Percentiles rank a stretch among this genome's conserved stretches.
Evolutionary conservation across 2,329 filamentous ascomycete species (phyloP).

Genomic region (Diaporthe vaccinii): DNA sequence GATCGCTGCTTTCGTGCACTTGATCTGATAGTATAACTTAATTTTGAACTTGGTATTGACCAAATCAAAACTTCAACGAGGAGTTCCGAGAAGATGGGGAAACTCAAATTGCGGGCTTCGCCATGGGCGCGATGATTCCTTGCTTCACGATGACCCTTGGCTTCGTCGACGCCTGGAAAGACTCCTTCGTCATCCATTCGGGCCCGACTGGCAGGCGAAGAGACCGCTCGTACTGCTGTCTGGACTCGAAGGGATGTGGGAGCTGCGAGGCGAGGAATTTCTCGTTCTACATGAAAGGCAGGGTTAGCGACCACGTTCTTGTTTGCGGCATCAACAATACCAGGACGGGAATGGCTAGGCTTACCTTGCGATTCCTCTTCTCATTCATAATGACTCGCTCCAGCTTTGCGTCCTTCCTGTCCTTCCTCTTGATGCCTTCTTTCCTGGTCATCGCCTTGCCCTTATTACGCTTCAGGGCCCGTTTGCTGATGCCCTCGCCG

Average conservation of each 20-base stretch:
- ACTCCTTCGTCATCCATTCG: slow-evolving; percentile 97
- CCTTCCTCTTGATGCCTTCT: slow-evolving; percentile 77
- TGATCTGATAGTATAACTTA: background rate
- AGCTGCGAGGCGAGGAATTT: slow-evolving; percentile 88
- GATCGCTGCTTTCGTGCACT: background rate
- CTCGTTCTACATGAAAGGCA: slow-evolving; percentile 70
- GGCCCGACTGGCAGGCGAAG: slow-evolving; percentile 89
- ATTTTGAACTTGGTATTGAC: background rate
- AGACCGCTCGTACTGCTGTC: slow-evolving; percentile 90
- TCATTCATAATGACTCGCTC: slow-evolving; percentile 92
- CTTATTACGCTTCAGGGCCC: slow-evolving; percentile 74
- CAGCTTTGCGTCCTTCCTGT: slow-evolving; percentile 86
- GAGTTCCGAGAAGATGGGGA: background rate
- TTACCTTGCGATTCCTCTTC: slow-evolving; percentile 88
- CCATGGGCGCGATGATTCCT: slow-evolving; percentile 89
- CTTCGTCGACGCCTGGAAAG: slow-evolving; percentile 90
- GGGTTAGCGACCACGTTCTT: slow-evolving; percentile 41
- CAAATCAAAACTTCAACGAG: background rate
- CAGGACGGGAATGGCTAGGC: slow-evolving; percentile 39
- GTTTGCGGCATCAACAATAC: background rate
- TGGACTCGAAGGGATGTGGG: slow-evolving; percentile 90
- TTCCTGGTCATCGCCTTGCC: slow-evolving; percentile 74
- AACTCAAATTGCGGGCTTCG: slow-evolving; percentile 72
- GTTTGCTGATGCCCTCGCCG: slow-evolving; percentile 83
- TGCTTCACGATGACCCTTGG: slow-evolving; percentile 92